Conservation (phyloP, 1,284 basidiomycete species). For the Marasmius fiardii region DNA sequence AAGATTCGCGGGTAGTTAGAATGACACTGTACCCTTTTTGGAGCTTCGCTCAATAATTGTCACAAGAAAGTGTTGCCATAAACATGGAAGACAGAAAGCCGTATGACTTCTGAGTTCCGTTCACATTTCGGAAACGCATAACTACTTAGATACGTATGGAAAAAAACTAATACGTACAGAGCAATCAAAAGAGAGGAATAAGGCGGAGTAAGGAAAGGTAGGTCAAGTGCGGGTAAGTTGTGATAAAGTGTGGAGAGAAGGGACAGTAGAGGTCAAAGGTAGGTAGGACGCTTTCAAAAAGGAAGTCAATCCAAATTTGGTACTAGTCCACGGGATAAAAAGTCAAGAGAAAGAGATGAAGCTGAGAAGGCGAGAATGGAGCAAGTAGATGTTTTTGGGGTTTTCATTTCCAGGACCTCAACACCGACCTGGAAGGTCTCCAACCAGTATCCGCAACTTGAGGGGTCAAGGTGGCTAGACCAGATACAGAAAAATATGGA, state of each 20-base stretch:
- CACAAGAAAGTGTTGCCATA: background rate
- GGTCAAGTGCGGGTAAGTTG: background rate
- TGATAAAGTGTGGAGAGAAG: background rate
- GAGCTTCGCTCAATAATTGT: background rate
- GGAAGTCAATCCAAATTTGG: background rate
- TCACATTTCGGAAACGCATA: slow-evolving; percentile 3
- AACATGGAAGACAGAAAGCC: background rate
- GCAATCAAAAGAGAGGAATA: background rate
- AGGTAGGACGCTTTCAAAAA: background rate
- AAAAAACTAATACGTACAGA: background rate
- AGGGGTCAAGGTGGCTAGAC: background rate
- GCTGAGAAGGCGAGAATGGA: background rate
- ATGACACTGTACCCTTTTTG: too few species aligned
- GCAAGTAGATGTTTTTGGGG: background rate
- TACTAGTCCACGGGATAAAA: background rate
- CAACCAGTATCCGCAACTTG: background rate
- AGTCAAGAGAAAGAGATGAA: background rate
- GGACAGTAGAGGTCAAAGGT: background rate
- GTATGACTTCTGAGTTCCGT: background rate
- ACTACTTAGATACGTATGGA: slow-evolving; percentile 1
- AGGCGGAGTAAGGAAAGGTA: background rate
- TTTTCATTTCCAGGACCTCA: background rate
- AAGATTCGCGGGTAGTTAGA: background rate
- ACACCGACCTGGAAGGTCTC: background rate
- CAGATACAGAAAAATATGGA: background rate